Evolutionary conservation across 805 yeast species (phyloP), one percentile per base, ranked within the genome.

Genomic region (Hanseniaspora mollemarum): DNA sequence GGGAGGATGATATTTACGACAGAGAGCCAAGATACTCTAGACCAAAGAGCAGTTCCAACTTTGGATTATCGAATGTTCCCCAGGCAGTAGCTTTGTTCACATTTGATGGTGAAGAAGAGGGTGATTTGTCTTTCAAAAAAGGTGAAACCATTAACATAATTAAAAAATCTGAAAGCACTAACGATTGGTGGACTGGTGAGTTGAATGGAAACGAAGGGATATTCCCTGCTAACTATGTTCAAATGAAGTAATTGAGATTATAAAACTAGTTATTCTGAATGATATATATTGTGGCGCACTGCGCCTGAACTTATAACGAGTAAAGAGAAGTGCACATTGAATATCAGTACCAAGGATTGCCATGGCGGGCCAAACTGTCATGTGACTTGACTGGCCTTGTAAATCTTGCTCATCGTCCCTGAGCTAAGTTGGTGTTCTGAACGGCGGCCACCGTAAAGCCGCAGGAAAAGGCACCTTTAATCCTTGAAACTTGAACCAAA

Each of bases 121-220:
- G 96, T 5, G 98, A 92, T 65, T 72, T 92, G 60, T 77, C 94
- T 4, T 92, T 92, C 73, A 81, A 78, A 57, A 92, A 92, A 71
- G 98, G 98, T 51, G 98, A 92, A 65, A 83, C 85, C 15, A 85
- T 92, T 58, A 81, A 86, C 39, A 83, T 92, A 57, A 69, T 85
- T 51, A 86, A 87, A 65, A 86, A 84, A 66, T 80, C 92, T 9
- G 88, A 83, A 8, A 82, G 95, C 13, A 77, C 80, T 45, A 95
- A 92, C 64, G 97, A 92, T 64, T 92, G 98, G 98, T 92, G 98
- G 98, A 87, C 96, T 0, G 98, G 98, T 25, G 79, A 83, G 62
- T 70, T 79, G 50, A 84, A 83, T 57, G 90, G 94, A 12, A 68
- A 68, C 54, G 86, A 85, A 59, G 98, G 98, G 39, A 88, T 88